Evolutionary conservation across 2,329 filamentous ascomycete species (phyloP).

Genomic region (Didymosphaeria variabile): DNA sequence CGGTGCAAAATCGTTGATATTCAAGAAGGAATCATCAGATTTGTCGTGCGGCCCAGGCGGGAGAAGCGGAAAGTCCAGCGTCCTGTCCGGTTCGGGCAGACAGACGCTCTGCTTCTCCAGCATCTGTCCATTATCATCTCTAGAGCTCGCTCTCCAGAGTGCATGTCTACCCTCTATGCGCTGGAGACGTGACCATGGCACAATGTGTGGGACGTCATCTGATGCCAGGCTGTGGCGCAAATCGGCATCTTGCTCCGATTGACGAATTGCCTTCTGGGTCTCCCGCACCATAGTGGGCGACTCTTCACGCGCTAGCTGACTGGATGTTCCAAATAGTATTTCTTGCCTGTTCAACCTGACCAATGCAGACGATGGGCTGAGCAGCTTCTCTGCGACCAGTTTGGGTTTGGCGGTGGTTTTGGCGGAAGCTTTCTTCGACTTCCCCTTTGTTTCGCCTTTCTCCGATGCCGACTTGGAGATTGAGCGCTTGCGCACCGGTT

Average conservation of each 20-base stretch:
- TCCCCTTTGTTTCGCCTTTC: slow-evolving; percentile 22
- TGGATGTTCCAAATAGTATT: slow-evolving; percentile 52
- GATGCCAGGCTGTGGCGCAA: not conserved
- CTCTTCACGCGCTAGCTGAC: slow-evolving; percentile 50
- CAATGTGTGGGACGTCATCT: not conserved
- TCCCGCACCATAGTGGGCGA: slow-evolving; percentile 48
- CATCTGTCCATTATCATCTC: slow-evolving; percentile 43
- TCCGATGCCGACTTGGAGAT: slow-evolving; percentile 29
- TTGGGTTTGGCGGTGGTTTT: slow-evolving; percentile 41
- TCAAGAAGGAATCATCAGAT: slow-evolving; percentile 22
- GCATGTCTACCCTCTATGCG: slow-evolving; percentile 32
- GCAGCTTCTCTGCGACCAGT: slow-evolving; percentile 43
- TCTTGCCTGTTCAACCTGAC: slow-evolving; percentile 42
- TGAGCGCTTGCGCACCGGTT: slow-evolving; percentile 33
- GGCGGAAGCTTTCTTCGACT: slow-evolving; percentile 33
- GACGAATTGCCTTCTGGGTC: slow-evolving; percentile 44
- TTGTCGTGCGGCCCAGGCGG: slow-evolving; percentile 30
- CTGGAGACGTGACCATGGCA: slow-evolving; percentile 29
- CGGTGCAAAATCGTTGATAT: slow-evolving; percentile 32
- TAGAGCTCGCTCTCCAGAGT: slow-evolving; percentile 46
- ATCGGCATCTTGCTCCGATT: slow-evolving; percentile 42
- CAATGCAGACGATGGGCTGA: slow-evolving; percentile 46
- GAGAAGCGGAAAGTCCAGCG: slow-evolving; percentile 40
- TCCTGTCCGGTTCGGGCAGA: slow-evolving; percentile 42
- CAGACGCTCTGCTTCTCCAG: slow-evolving; percentile 39